Evolutionary conservation across 345 rosid genomes (phyloP), one percentile per base, ranked within the genome.

Genomic region (Lepidium africanum): DNA sequence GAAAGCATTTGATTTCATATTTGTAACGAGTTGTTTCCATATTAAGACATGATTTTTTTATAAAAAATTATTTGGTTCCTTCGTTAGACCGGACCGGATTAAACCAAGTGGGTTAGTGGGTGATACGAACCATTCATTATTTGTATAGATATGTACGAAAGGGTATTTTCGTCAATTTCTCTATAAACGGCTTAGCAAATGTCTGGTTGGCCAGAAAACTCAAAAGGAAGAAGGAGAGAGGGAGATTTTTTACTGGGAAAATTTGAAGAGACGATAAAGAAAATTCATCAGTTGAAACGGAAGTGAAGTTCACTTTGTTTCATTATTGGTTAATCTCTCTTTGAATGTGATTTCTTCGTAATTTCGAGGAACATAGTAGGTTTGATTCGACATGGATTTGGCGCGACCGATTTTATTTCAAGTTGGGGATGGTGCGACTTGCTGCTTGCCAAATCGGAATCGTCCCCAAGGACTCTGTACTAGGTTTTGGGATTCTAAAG

Each of bases 331-430:
- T 52, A 73, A 66, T 76, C 37, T 69, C 37, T 14, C 21, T 59
- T 11, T 27, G 33, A 25, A 45, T 43, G 55, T 40, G 7, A 43
- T 56, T 23, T 25, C 33, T 5, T 14, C 7, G 6, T 12, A 4
- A 58, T 10, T 21, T 39, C 38, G 32, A 54, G 46, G 43, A 27
- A 75, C 46, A 42, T 42, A 49, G 46, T 56, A 55, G 71, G 42
- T 36, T 42, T 58, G 70, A 67, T 53, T 56, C 51, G 78, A 40
- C 40, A 92, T 92, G 98, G 92, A 81, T 41, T 77, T 76, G 46
- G 82, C 87, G 10, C 84, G 76, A 64, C 70, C 82, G 17, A 77
- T 73, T 80, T 63, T 79, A 45, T 54, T 77, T 63, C 66, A 30
- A 37, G 37, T 70, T 36, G 60, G 81, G 14, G 79, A 76, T 55